Base-by-base conservation (phyloP, 371 early-diverging fungal genomes). In the Saksenaea oblongispora region DNA sequence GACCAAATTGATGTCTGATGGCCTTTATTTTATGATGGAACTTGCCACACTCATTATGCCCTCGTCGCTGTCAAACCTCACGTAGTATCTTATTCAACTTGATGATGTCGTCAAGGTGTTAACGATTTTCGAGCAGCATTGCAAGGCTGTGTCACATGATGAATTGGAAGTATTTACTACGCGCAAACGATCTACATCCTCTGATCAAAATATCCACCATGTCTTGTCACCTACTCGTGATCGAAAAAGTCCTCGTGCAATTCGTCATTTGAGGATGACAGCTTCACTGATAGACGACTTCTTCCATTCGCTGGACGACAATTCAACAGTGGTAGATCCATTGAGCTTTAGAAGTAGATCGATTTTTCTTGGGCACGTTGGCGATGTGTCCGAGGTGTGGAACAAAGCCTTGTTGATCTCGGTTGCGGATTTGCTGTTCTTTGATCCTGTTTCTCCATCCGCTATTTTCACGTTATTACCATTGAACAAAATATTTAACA, bases 11-110 rank as follows among this genome's bases (percentile, higher is more conserved):
- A 35, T 58, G 58, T 37, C 36, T 5, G 58, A 58, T 58, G 58
- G 58, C 36, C 58, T 58, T 35, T 58, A 58, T 24, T 13, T 39
- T 37, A 58, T 58, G 58, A 58, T 58, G 58, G 58, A 58, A 58
- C 58, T 58, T 35, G 58, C 39, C 39, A 39, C 36, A 58, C n/a
- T 58, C 36, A 39, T 39, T 54, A 54, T 18, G 2, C 54, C 54
- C 26, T 15, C 22, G 54, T 54, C 54, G 31, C 36, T 56, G 56
- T 31, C 56, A 56, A 56, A 56, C 56, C 34, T 56, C 22, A 31
- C 56, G 22, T 9, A 56, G n/a, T 56, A 34, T 56, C 34, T 31
- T 56, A 31, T 56, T 31, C 14, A 56, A 56, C 56, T 31, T 36
- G n/a, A 37, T 39, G 61, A 22, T 59, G 42, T 41, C 59, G 24